phyloP scores from a whole-genome alignment of 306 rosid genomes.

The Sesbania bispinosa region DNA sequence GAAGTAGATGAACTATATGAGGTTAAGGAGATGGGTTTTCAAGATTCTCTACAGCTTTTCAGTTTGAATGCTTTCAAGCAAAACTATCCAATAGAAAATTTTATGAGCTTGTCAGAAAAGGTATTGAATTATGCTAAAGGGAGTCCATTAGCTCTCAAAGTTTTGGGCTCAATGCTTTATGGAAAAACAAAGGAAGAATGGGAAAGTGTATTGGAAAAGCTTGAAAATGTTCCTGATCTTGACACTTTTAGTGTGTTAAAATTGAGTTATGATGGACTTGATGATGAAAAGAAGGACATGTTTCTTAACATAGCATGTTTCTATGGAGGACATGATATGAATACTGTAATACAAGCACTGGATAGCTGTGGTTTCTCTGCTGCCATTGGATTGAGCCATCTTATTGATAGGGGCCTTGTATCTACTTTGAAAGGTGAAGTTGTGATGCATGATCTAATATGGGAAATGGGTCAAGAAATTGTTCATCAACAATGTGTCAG shows the following conservation, averaged over 20 bases:
- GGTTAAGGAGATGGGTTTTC: constrained; percentile 2
- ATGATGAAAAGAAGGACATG: background rate
- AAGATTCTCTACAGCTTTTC: constrained; percentile 27
- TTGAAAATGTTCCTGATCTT: background rate
- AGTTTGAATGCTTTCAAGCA: constrained; percentile 17
- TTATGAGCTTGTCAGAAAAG: background rate
- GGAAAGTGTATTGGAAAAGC: constrained; percentile 18
- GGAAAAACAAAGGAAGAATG: background rate
- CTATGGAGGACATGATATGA: background rate
- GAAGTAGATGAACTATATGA: constrained; percentile 10
- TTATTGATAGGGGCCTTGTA: constrained; percentile 13
- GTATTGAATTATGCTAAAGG: constrained; percentile 21
- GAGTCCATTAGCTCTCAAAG: constrained; percentile 31
- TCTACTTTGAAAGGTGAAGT: background rate
- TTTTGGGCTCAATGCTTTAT: constrained; percentile 30
- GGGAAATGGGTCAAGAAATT: constrained; percentile 26
- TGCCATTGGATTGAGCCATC: background rate
- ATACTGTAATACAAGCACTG: background rate
- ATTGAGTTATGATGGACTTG: constrained; percentile 35
- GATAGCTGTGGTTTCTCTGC: constrained; percentile 3
- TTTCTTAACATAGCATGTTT: constrained; percentile 36
- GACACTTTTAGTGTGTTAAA: background rate
- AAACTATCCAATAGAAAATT: background rate
- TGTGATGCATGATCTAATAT: constrained; percentile 37
- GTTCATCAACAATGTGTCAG: background rate